These are phyloP conservation scores for Aspergillus sp. DNA, from an alignment of 2,329 filamentous ascomycete species.

Conservation along the genomic window DNA sequence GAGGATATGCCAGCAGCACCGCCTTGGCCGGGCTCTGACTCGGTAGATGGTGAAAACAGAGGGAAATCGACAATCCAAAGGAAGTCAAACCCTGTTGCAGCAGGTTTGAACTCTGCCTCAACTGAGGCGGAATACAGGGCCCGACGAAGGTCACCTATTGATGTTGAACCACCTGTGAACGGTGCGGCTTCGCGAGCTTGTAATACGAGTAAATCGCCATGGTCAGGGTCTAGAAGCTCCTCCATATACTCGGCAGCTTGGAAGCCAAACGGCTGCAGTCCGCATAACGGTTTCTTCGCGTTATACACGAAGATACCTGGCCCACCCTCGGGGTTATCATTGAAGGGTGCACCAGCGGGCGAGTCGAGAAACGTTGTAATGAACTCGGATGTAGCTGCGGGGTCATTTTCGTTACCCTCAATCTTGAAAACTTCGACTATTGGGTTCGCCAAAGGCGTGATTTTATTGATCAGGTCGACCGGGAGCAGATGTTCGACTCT, in stretches of 20 bases:
- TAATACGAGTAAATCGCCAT: constrained; percentile 77
- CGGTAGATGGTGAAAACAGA: constrained; percentile 75
- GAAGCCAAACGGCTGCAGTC: constrained; percentile 75
- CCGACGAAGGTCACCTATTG: constrained; percentile 70
- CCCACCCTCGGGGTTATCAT: constrained; percentile 70
- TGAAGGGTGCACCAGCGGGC: constrained; percentile 57
- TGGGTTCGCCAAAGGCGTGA: constrained; percentile 67
- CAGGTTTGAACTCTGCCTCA: constrained; percentile 56
- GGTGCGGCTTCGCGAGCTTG: constrained; percentile 71
- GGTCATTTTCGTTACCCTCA: constrained; percentile 45
- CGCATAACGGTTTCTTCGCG: constrained; percentile 68
- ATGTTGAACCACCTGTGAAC: constrained; percentile 70
- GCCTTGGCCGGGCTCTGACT: constrained; percentile 73
- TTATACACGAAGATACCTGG: constrained; percentile 79
- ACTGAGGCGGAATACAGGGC: constrained; percentile 70
- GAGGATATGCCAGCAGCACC: constrained; percentile 77
- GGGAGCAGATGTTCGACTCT: constrained; percentile 65
- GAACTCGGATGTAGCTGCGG: constrained; percentile 60
- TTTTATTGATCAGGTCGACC: constrained; percentile 68
- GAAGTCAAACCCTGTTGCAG: constrained; percentile 61
- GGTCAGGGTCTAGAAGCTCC: constrained; percentile 54
- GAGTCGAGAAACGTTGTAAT: constrained; percentile 70
- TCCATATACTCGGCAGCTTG: constrained; percentile 63
- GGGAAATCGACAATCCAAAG: constrained; percentile 91
- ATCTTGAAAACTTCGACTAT: constrained; percentile 75